Evolutionary conservation across 208 protist species (phyloP), one percentile per base, ranked within the genome.

Genomic region (Trypanosomatidae sp.): DNA sequence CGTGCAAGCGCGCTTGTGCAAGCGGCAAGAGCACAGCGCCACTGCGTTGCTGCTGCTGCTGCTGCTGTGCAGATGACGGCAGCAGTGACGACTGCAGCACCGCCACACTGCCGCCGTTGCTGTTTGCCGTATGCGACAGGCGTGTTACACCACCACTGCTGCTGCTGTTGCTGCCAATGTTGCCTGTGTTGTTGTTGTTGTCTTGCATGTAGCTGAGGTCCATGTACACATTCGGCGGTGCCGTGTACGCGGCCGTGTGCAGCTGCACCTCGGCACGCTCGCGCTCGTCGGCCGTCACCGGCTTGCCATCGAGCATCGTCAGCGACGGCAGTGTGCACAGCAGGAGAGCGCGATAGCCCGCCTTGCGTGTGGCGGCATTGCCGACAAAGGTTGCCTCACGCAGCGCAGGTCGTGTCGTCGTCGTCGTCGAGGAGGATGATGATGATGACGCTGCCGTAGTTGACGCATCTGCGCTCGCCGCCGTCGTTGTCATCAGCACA

Each of bases 321-420:
- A 89, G 49, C 4, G 47, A 37, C 4, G 79, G 20, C 11, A 88
- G 53, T 15, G 43, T 40, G 6, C 52, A 24, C 23, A 92, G 67
- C 18, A 82, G 55, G 8, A 54, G 47, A 11, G 24, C 16, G 26
- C 87, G 78, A 60, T 95, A 95, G 46, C 65, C 59, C 7, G 61
- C 39, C 54, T 91, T 92, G 52, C 87, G 80, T 0, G 76, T 72
- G 4, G 83, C 52, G 16, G 80, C 63, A 46, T 95, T 95, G 35
- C 71, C 83, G 0, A 70, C 23, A 19, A 90, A 55, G 15, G 70
- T 62, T 5, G 61, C 55, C 7, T 56, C 39, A 26, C 38, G 46
- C 23, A 66, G 33, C 2, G 32, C 51, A n/a, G n/a, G n/a, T n/a
- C n/a, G n/a, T n/a, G n/a, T n/a, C n/a, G n/a, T n/a, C n/a, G n/a